Evolutionary conservation across 1,139 yeast species (phyloP).

Genomic region (Yamadazyma oceani): DNA sequence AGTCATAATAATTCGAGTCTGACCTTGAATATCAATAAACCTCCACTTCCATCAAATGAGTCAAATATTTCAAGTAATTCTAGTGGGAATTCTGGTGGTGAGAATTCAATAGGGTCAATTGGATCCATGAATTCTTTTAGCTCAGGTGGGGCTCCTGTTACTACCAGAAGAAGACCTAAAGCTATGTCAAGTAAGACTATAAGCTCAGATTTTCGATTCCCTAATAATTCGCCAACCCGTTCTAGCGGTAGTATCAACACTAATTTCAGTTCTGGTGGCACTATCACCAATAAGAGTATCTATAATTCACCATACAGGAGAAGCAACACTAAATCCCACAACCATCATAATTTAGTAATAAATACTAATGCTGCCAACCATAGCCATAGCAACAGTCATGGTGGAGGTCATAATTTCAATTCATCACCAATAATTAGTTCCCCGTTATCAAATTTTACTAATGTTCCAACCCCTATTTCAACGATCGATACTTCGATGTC

Average conservation of each 20-base stretch:
- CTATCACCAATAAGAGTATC: background rate
- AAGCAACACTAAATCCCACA: slow-evolving; percentile 1
- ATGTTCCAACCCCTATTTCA: slow-evolving; percentile 33
- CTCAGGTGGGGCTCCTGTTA: background rate
- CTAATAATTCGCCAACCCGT: slow-evolving; percentile 5
- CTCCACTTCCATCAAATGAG: background rate
- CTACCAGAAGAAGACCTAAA: background rate
- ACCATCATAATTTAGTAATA: slow-evolving; percentile 2
- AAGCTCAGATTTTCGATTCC: slow-evolving; percentile 13
- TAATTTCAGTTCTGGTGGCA: background rate
- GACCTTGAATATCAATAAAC: slow-evolving; percentile 9
- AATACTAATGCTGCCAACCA: slow-evolving; percentile 6
- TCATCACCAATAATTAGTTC: slow-evolving; percentile 38
- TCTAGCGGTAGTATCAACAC: background rate
- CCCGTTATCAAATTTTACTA: slow-evolving; percentile 36
- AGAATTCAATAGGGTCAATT: background rate
- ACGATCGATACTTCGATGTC: slow-evolving; percentile 25
- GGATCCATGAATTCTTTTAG: background rate
- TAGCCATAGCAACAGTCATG: slow-evolving; percentile 3
- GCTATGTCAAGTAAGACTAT: slow-evolving; percentile 6
- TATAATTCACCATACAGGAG: slow-evolving; percentile 2
- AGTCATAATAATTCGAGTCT: slow-evolving; percentile 5
- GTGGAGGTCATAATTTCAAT: slow-evolving; percentile 1
- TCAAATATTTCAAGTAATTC: slow-evolving; percentile 1
- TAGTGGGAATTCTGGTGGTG: background rate